Evolutionary conservation across 2,329 filamentous ascomycete species (phyloP).

Genomic region (Fusarium nanum): DNA sequence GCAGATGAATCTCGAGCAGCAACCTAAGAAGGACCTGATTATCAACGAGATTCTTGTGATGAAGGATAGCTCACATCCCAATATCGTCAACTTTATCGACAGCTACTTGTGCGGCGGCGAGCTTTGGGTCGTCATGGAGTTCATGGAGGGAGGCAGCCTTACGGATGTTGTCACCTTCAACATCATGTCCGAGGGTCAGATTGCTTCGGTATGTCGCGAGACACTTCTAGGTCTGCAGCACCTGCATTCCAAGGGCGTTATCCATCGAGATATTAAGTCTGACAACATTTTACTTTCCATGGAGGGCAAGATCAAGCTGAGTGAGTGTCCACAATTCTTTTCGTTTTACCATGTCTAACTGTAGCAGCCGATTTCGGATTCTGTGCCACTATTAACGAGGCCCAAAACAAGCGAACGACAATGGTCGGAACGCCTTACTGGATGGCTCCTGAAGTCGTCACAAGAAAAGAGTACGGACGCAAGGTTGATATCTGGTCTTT

Average conservation of each 20-base stretch:
- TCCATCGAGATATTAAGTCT: constrained; percentile 98
- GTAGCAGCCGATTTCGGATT: constrained; percentile 92
- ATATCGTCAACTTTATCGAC: constrained; percentile 99
- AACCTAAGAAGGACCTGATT: constrained; percentile 98
- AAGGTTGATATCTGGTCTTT: constrained; percentile 99
- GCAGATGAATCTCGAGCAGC: constrained; percentile 99
- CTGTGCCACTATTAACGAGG: constrained; percentile 97
- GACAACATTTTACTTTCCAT: constrained; percentile 96
- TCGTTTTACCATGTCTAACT: constrained; percentile 48
- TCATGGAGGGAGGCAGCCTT: constrained; percentile 97
- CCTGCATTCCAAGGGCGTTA: constrained; percentile 96
- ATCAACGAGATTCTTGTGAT: constrained; percentile 99
- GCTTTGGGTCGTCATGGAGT: constrained; percentile 99
- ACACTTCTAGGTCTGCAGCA: constrained; percentile 93
- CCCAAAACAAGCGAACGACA: constrained; percentile 95
- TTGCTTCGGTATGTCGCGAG: constrained; percentile 94
- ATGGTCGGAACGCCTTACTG: constrained; percentile 99
- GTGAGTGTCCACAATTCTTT: constrained; percentile 65
- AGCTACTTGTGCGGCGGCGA: constrained; percentile 91
- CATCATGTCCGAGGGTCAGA: constrained; percentile 98
- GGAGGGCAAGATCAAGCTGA: constrained; percentile 97
- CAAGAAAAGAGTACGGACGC: constrained; percentile 94
- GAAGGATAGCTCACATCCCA: constrained; percentile 98
- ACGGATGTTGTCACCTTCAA: constrained; percentile 99
- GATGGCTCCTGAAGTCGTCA: constrained; percentile 99